A percentile compares a stretch with the other conserved stretches of the same genome.
These are phyloP conservation scores for Tillandsia fasciculata DNA, from an alignment of 176 grass and related monocot species.

Conservation along the genomic window DNA sequence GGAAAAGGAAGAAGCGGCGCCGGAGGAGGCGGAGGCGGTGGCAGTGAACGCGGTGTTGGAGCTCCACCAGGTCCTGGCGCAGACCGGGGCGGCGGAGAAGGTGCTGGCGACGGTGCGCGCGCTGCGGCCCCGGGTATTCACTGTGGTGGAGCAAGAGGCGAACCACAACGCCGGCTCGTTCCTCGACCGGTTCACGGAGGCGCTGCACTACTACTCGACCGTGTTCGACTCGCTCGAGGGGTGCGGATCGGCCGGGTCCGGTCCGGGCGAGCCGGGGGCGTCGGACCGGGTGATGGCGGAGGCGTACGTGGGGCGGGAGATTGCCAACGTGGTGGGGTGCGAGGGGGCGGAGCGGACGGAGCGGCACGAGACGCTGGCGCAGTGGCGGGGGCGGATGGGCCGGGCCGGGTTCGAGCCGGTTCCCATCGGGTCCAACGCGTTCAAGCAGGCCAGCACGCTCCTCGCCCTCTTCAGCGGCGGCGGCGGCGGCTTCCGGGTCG, in stretches of 20 bases:
- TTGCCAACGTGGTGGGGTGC: conserved; percentile 83
- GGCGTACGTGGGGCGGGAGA: conserved; percentile 78
- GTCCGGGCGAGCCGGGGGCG: background rate
- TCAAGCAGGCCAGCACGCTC: conserved; percentile 90
- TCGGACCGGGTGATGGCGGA: conserved; percentile 74
- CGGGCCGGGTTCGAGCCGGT: conserved; percentile 64
- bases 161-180: conserved; percentile 70
- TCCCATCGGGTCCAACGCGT: conserved; percentile 83
- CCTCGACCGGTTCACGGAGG: conserved; percentile 80
- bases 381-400: conserved; percentile 63
- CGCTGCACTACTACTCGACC: conserved; percentile 90
- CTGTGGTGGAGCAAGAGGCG: conserved; percentile 85
- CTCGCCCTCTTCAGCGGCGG: conserved; percentile 74
- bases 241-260: background rate
- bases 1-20: conserved; percentile 7
- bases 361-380: conserved; percentile 75
- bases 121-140: conserved; percentile 67
- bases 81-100: conserved; percentile 65
- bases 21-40: conserved; percentile 51
- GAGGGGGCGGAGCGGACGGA: conserved; percentile 81
- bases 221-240: conserved; percentile 96
- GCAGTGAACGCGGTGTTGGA: conserved; percentile 82
- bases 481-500: conserved; percentile 78
- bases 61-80: conserved; percentile 63
- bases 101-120: conserved; percentile 57